Evolutionary conservation across 2,329 filamentous ascomycete species (phyloP), one percentile per base, ranked within the genome.

Genomic region (Bipolaris sorokiniana): DNA sequence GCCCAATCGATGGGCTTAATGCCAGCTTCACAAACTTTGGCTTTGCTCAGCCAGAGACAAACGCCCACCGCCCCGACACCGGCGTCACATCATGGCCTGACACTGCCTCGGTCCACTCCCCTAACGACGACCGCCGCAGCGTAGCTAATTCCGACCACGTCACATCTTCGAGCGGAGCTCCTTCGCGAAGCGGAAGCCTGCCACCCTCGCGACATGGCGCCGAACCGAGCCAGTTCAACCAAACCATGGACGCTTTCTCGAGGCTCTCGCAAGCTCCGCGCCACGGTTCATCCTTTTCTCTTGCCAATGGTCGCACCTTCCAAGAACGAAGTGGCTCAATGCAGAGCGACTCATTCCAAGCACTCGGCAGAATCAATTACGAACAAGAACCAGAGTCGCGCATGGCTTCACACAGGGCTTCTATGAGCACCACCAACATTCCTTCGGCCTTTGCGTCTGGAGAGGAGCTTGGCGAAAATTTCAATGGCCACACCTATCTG

Each of bases 131-230:
- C 47, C 69, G 78, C 33, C 71, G 75, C 26, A 74, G 78, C 49
- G 67, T 75, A 20, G 71, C 74, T 46, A 72, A 73, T 38, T 75
- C 76, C 4, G 76, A 80, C 7, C 84, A 81, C 66, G 79, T 81
- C 59, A 75, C 71, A 33, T 68, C 78, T 15, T 73, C 73, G 1
- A 81, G 81, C 46, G 77, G 77, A 46, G 75, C 78, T 16, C 71
- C 78, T 3, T 82, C 84, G n/a, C 80, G 84, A 58, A 85, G 86
- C 56, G 76, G 78, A 40, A 86, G 81, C 70, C 75, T 85, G 45
- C 84, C 86, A 42, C 80, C 85, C 1, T 86, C 86, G 34, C 80
- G 83, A 46, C 82, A 85, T 53, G 76, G 78, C 10, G 76, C 76
- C 15, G 76, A 81, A 44, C 72, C 73, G 22, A 61, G 73, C 5